Evolutionary conservation across 2,329 filamentous ascomycete species (phyloP).

Genomic region (Botrytis hyacinthi): DNA sequence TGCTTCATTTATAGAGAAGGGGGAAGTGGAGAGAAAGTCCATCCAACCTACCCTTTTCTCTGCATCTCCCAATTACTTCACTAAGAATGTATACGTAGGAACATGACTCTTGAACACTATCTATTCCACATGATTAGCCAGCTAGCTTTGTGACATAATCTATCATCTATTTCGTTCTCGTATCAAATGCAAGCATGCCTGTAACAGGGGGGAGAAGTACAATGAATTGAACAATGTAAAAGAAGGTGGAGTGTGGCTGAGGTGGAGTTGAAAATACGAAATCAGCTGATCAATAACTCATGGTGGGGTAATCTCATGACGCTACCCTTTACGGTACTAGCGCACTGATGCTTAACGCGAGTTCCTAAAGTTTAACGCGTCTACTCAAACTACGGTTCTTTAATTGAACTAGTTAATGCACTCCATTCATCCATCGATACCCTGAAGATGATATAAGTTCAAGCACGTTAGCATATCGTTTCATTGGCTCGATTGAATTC

Average conservation of each 20-base stretch:
- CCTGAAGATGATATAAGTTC: background rate
- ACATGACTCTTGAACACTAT: background rate
- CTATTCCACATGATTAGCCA: background rate
- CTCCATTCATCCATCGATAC: background rate
- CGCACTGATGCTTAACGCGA: background rate
- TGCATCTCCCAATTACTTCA: background rate
- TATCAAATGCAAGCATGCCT: background rate
- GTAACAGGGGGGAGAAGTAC: background rate
- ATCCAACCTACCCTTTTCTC: background rate
- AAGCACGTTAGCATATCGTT: background rate
- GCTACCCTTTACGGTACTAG: background rate
- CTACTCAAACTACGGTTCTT: conserved; percentile 1
- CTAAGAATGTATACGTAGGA: background rate
- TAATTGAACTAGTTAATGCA: background rate
- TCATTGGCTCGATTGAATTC: background rate
- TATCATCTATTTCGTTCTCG: background rate
- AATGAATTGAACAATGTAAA: background rate
- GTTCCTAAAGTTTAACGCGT: conserved; percentile 2
- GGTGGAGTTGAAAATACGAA: conserved; percentile 8
- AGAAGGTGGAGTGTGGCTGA: background rate
- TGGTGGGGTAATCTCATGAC: background rate
- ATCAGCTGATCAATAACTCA: background rate
- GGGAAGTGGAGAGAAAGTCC: background rate
- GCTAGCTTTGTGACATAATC: background rate
- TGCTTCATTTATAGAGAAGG: background rate